Evolutionary conservation across 345 rosid species (phyloP).

Genomic region (Geranium rotundifolium): DNA sequence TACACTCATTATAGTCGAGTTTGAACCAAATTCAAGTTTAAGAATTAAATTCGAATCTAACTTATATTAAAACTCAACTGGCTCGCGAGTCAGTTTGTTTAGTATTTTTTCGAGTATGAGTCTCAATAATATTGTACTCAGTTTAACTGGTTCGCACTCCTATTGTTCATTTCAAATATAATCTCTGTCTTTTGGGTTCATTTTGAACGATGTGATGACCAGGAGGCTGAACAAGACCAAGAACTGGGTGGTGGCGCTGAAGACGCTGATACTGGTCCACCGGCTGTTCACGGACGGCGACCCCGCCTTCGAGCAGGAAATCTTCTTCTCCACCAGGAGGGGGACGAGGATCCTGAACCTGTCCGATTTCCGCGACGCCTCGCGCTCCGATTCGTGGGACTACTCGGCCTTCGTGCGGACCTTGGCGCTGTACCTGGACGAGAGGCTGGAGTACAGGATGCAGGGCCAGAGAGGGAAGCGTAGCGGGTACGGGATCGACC

Average conservation of each 20-base stretch:
- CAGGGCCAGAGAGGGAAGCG: conserved; percentile 33
- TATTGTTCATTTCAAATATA: too few relatives aligned
- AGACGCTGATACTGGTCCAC: conserved; percentile 63
- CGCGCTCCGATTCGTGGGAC: conserved; percentile 83
- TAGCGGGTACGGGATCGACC: conserved; percentile 16
- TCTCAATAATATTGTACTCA: too few relatives aligned
- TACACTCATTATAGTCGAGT: too few relatives aligned
- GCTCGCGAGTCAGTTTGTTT: too few relatives aligned
- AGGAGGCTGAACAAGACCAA: conserved; percentile 76
- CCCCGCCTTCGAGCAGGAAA: conserved; percentile 62
- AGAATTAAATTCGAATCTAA: too few relatives aligned
- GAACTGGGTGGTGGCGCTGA: conserved; percentile 84
- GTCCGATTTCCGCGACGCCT: conserved; percentile 71
- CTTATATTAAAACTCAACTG: too few relatives aligned
- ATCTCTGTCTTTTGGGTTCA: too few relatives aligned
- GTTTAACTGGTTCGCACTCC: too few relatives aligned
- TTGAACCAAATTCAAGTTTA: too few relatives aligned
- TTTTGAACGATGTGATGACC: conserved; percentile 19
- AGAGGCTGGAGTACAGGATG: conserved; percentile 52
- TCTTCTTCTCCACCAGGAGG: conserved; percentile 53
- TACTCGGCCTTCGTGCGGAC: conserved; percentile 64
- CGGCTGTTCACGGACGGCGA: conserved; percentile 64
- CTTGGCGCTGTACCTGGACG: conserved; percentile 68
- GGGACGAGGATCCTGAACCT: conserved; percentile 77
- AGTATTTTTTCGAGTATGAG: too few relatives aligned